Base-by-base conservation (phyloP, 805 yeast genomes). In the Metschnikowia koreensis region DNA sequence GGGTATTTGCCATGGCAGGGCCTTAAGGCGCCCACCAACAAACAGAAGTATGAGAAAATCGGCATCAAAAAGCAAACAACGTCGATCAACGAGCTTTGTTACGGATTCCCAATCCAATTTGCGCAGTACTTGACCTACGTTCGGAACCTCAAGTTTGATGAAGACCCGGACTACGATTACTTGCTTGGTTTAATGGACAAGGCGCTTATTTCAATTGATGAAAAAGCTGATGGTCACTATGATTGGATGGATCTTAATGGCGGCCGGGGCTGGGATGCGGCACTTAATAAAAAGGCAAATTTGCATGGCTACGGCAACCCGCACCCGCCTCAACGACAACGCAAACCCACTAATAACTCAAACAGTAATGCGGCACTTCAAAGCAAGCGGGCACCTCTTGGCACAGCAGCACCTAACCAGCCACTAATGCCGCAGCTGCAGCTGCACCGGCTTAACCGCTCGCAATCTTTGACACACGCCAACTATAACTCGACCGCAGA, bases 1-100 rank as follows among this genome's bases (percentile, higher is more conserved):
- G 99, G 99, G 43, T 89, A 89, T 53, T 77, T 94, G 64, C 99
- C 99, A 56, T 94, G 99, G 99, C 99, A 94, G 76, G 99, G 99
- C 27, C 79, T 94, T 60, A 93, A 94, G 70, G 99, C 99, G 7
- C 97, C 97, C 59, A 92, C 97, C 39, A 94, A 94, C 77, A 93
- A 94, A 73, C 97, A 90, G 64, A 94, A 94, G 73, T 94, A 94
- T 71, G 98, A 94, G 69, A 92, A 91, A 68, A 94, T 94, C 68
- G 98, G 99, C 54, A 96, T 92, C 67, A 93, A 91, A 75, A 94
- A 94, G 69, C 90, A 92, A 72, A 80, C 90, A 2, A 93, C 99
- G 1, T 85, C 88, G 45, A 87, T 92, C 55, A 81, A 80, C 60
- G 97, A 90, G 59, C 77, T 94, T 54, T 88, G 97, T 62, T 86